Conservation (phyloP, 2,329 filamentous ascomycete genomes). For the Aspergillus viridinutans region DNA sequence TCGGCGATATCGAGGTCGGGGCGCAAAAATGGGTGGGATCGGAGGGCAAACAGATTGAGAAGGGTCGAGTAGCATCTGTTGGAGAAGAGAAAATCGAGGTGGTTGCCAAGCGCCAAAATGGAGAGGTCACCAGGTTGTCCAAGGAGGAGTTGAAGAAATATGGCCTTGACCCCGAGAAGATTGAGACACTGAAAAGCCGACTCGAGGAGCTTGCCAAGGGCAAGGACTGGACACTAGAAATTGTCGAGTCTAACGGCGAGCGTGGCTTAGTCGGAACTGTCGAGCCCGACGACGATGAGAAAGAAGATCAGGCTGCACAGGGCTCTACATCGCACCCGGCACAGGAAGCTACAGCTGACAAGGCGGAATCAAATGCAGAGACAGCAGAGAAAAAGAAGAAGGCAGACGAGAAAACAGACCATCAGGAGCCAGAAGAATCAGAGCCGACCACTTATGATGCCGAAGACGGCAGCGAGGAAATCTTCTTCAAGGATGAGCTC, state of each 20-base stretch:
- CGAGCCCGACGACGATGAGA: slow-evolving; percentile 54
- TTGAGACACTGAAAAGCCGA: slow-evolving; percentile 66
- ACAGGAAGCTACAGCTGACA: neutral
- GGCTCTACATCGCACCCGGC: slow-evolving; percentile 3
- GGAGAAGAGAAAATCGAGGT: slow-evolving; percentile 45
- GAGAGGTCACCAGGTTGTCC: slow-evolving; percentile 57
- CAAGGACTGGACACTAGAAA: slow-evolving; percentile 73
- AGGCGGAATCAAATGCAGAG: neutral
- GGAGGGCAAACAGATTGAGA: slow-evolving; percentile 55
- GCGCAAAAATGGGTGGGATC: slow-evolving; percentile 53
- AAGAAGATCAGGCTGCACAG: slow-evolving; percentile 20
- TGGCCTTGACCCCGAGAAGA: slow-evolving; percentile 60
- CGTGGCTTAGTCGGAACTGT: slow-evolving; percentile 68
- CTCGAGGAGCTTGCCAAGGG: slow-evolving; percentile 66
- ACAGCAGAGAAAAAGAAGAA: slow-evolving; percentile 11
- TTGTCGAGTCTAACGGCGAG: slow-evolving; percentile 65
- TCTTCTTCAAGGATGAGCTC: slow-evolving; percentile 39
- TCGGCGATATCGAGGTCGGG: slow-evolving; percentile 58
- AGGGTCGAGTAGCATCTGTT: slow-evolving; percentile 52
- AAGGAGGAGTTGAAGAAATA: slow-evolving; percentile 65
- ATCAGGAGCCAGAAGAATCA: slow-evolving; percentile 2
- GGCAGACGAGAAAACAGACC: slow-evolving; percentile 6
- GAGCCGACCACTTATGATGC: slow-evolving; percentile 6
- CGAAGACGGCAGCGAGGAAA: slow-evolving; percentile 35
- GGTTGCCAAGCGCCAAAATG: slow-evolving; percentile 56